Conservation (phyloP, 106 monocot genomes). For the Vanilla planifolia region DNA sequence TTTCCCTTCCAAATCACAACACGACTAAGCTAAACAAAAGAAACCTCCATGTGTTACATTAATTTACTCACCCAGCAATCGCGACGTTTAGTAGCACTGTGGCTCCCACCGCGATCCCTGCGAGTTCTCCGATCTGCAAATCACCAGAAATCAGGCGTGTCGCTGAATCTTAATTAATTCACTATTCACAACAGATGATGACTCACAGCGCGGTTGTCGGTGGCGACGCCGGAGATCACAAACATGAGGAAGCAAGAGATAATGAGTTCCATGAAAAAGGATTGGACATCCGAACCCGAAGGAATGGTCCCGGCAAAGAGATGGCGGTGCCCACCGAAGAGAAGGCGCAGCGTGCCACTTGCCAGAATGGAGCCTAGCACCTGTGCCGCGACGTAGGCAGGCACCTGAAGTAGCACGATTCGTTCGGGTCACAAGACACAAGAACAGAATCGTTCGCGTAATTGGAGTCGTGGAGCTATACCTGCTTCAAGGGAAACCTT, state of each 20-base stretch:
- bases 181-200: too few species aligned
- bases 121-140: slow-evolving; percentile 72
- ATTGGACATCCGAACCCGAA: slow-evolving; percentile 47
- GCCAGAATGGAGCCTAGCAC: slow-evolving; percentile 51
- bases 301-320: slow-evolving; percentile 61
- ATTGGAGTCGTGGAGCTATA: background rate
- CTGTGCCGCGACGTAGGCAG: slow-evolving; percentile 50
- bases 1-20: background rate
- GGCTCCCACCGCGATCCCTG: slow-evolving; percentile 69
- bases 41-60: background rate
- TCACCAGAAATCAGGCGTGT: background rate
- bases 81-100: slow-evolving; percentile 63
- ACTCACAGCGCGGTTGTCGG: slow-evolving; percentile 67
- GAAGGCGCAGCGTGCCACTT: slow-evolving; percentile 52
- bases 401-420: slow-evolving; percentile 30
- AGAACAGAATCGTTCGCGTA: too few species aligned
- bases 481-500: slow-evolving; percentile 77
- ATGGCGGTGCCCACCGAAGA: slow-evolving; percentile 41
- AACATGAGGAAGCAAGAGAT: slow-evolving; percentile 92
- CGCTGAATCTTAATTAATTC: too few species aligned
- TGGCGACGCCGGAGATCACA: slow-evolving; percentile 89
- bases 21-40: background rate
- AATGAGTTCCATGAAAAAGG: slow-evolving; percentile 72
- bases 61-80: slow-evolving; percentile 38
- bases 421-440: too few species aligned